Base-by-base conservation (phyloP, 352 stramenopile genomes). In the Globisporangium camurandrum region DNA sequence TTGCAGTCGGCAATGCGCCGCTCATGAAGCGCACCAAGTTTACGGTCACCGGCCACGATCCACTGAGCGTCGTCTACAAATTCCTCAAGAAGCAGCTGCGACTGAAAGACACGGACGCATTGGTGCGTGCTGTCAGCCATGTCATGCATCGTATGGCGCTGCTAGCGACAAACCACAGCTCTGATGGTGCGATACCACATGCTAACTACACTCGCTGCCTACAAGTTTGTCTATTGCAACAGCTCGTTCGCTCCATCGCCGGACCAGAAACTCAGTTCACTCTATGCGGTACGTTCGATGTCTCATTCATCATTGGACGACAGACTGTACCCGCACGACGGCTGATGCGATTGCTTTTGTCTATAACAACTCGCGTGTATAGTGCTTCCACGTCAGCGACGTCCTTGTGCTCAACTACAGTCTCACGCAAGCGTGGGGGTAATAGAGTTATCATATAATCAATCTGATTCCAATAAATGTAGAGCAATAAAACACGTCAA, bases 1-100 rank as follows among this genome's bases (percentile, higher is more conserved):
- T 88, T 16, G 82, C 79, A 1, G 77, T 86, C 50, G 82, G 79
- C 38, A 90, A 71, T 40, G 82, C 79, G 34, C 79, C 79, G 49
- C 67, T 93, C 22, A 88, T 93, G 78, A 90, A 93, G 62, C 77
- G 80, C 46, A 93, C 72, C 54, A 93, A 93, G 62, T 93, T 93
- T 52, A 93, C 79, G 2, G 80, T 91, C 26, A 85, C 75, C 23
- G 82, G 77, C 16, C 54, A 69, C 20, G 82, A 93, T 49, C 61
- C 72, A 31, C 72, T 93, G 24, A 88, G 82, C 30, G 75, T 91
- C 38, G 82, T 93, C 40, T 91, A 93, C 67, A 86, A 86, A 34
- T 93, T 91, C 47, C 54, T 91, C 44, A 75, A 71, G 49, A 93
- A 93, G 59, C 80, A 90, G 54, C 65, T 91, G 19, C 78, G 78